These are phyloP conservation scores for Glaciozyma martinii DNA, from an alignment of 768 basidiomycete genomes.

Conservation along the genomic window DNA sequence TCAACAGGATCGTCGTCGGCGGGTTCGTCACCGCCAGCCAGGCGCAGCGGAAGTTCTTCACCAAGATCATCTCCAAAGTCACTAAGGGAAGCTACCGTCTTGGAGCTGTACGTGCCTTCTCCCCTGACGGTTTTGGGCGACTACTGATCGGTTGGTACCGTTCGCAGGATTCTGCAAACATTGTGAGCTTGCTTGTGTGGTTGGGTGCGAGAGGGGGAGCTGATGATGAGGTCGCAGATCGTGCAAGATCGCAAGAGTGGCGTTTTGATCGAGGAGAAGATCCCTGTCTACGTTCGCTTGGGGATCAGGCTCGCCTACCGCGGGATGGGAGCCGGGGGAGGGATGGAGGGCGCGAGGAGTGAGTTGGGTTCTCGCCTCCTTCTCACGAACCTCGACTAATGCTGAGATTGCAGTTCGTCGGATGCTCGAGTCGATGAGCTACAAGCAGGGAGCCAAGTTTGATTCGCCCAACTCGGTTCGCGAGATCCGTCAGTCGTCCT, in stretches of 20 bases:
- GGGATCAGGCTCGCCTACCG: slow-evolving; percentile 86
- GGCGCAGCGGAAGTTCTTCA: slow-evolving; percentile 91
- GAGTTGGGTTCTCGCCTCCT: neutral
- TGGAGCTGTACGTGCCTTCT: slow-evolving; percentile 60
- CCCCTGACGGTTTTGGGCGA: neutral
- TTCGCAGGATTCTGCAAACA: slow-evolving; percentile 90
- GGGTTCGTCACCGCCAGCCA: slow-evolving; percentile 81
- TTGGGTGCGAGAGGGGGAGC: too few relatives aligned
- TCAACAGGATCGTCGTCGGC: slow-evolving; percentile 80
- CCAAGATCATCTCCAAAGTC: slow-evolving; percentile 76
- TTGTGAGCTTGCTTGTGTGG: slow-evolving; percentile 37
- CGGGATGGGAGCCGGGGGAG: slow-evolving; percentile 57
- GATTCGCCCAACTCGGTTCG: slow-evolving; percentile 72
- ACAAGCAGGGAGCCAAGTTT: slow-evolving; percentile 91
- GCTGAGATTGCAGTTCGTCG: slow-evolving; percentile 50
- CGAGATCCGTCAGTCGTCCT: slow-evolving; percentile 50
- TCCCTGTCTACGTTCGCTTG: slow-evolving; percentile 85
- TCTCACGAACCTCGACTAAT: neutral
- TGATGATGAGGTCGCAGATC: slow-evolving; percentile 42
- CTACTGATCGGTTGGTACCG: neutral
- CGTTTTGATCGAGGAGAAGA: slow-evolving; percentile 93
- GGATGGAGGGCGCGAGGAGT: slow-evolving; percentile 1
- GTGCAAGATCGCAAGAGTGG: slow-evolving; percentile 90
- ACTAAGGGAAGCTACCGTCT: slow-evolving; percentile 78
- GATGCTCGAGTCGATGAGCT: slow-evolving; percentile 77